Conservation (phyloP, 2,329 filamentous ascomycete species). For the Aureobasidium lini region DNA sequence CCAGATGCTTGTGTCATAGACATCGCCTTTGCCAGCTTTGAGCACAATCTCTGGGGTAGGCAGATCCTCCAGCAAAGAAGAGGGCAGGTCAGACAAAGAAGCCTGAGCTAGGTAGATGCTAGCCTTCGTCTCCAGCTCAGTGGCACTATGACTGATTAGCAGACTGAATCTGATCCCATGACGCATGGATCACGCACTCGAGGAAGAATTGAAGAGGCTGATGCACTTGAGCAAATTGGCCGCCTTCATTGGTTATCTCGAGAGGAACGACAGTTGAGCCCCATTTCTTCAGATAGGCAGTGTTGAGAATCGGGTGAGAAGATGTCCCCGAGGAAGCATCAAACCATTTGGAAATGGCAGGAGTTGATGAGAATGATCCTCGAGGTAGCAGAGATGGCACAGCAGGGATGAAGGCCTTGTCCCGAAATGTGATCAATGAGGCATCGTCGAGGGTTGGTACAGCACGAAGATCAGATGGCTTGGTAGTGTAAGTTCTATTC, state of each 20-base stretch:
- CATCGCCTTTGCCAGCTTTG: conserved; percentile 63
- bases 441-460: conserved; percentile 23
- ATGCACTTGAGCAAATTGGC: conserved; percentile 49
- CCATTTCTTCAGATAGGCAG: conserved; percentile 39
- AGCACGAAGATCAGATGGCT: conserved; percentile 8
- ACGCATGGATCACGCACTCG: conserved; percentile 34
- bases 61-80: conserved; percentile 54
- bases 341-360: conserved; percentile 57
- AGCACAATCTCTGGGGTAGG: conserved; percentile 59
- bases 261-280: conserved; percentile 48
- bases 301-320: conserved; percentile 28
- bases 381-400: conserved; percentile 47
- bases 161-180: too few relatives aligned
- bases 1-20: conserved; percentile 87
- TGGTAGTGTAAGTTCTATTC: conserved; percentile 15
- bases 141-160: neutral
- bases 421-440: conserved; percentile 40
- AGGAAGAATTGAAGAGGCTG: conserved; percentile 60
- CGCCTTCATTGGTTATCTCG: conserved; percentile 43
- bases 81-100: conserved; percentile 61
- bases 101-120: conserved; percentile 83
- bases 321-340: conserved; percentile 20
- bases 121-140: conserved; percentile 12
- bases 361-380: conserved; percentile 37
- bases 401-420: conserved; percentile 46